phyloP scores from a whole-genome alignment of 2,329 filamentous ascomycete species.

The Penicillium corylophilum region DNA sequence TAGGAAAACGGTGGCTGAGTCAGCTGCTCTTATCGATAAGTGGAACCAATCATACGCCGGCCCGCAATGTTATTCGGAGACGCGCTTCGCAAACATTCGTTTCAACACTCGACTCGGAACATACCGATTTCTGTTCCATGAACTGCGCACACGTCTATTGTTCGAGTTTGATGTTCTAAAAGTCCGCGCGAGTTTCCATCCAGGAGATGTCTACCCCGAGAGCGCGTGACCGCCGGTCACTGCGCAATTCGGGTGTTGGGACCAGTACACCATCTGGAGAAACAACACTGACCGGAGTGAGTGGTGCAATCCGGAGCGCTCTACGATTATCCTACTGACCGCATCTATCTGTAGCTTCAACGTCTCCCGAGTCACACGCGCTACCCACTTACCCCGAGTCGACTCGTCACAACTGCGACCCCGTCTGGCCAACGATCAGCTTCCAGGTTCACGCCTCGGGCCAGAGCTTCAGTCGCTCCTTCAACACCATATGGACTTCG shows the following conservation, averaged over 20 bases:
- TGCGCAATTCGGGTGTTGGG: conserved; percentile 22
- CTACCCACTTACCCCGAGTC: conserved; percentile 39
- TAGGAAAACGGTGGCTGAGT: conserved; percentile 24
- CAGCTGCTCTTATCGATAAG: conserved; percentile 37
- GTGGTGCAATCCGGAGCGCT: not conserved
- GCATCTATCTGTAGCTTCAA: conserved; percentile 28
- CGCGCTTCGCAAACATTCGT: conserved; percentile 15
- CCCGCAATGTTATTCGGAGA: conserved; percentile 20
- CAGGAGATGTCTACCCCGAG: conserved; percentile 32
- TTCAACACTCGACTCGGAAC: not conserved
- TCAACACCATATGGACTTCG: conserved; percentile 57
- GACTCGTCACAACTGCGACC: conserved; percentile 28
- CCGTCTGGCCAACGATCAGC: conserved; percentile 35
- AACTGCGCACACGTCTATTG: too few relatives aligned
- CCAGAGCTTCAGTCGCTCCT: conserved; percentile 39
- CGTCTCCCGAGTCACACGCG: conserved; percentile 31
- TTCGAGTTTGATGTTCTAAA: not conserved
- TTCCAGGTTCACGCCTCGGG: conserved; percentile 37
- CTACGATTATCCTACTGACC: not conserved
- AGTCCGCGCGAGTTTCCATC: not conserved
- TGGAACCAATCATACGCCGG: conserved; percentile 17
- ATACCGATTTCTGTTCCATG: not conserved
- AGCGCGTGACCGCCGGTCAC: conserved; percentile 28
- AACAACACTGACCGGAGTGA: conserved; percentile 28
- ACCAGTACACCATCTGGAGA: conserved; percentile 30